Percentiles rank a stretch among this genome's conserved stretches.
These are phyloP conservation scores for Camelina sativa DNA, from an alignment of 345 rosid genomes.

Conservation along the genomic window DNA sequence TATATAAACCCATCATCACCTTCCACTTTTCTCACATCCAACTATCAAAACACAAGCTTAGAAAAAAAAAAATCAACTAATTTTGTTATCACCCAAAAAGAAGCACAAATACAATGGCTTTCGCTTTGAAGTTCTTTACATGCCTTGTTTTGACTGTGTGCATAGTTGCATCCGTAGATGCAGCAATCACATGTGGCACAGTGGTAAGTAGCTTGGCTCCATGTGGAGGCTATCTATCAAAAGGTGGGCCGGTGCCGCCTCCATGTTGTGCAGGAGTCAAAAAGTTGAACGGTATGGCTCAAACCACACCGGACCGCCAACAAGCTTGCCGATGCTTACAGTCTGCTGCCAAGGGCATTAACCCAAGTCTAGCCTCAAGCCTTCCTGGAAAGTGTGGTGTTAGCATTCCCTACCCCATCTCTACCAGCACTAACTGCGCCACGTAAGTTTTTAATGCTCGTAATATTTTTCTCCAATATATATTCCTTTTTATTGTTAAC, in stretches of 20 bases:
- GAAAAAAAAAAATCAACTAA: neutral
- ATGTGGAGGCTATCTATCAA: conserved; percentile 44
- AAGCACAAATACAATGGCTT: conserved; percentile 16
- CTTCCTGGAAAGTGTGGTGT: conserved; percentile 56
- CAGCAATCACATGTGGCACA: conserved; percentile 45
- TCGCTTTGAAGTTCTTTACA: conserved; percentile 1
- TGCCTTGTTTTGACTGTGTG: conserved; percentile 3
- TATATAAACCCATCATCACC: conserved; percentile 38
- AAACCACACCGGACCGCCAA: conserved; percentile 54
- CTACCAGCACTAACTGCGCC: conserved; percentile 52
- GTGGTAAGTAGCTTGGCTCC: conserved; percentile 35
- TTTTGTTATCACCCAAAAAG: neutral
- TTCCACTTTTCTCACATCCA: conserved; percentile 30
- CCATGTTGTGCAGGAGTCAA: conserved; percentile 53
- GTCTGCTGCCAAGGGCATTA: conserved; percentile 10
- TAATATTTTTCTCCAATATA: neutral
- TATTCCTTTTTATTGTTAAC: neutral
- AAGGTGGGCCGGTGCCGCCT: neutral
- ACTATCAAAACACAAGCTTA: neutral
- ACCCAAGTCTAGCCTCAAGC: conserved; percentile 25
- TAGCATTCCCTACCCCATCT: conserved; percentile 57
- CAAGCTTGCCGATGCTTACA: conserved; percentile 54
- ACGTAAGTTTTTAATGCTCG: conserved; percentile 35
- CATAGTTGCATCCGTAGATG: conserved; percentile 32
- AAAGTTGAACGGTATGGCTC: conserved; percentile 42